Conservation (phyloP, 2,329 filamentous ascomycete genomes). For the Periconia digitata region DNA sequence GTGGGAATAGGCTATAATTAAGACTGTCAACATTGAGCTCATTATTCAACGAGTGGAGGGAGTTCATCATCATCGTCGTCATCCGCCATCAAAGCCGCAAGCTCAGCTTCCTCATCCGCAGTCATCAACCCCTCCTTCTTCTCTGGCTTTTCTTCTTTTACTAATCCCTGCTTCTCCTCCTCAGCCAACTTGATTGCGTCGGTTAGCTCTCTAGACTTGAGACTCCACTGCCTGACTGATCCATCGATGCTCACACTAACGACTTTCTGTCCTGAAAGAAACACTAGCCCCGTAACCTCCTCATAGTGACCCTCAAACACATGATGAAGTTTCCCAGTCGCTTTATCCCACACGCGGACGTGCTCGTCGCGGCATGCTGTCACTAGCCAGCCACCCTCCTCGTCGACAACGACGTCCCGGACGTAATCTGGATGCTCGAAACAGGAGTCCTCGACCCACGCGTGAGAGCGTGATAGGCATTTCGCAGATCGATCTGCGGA, state of each 20-base stretch:
- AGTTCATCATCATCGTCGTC: too few species aligned
- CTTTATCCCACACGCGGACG: slow-evolving; percentile 82
- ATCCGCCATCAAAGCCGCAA: slow-evolving; percentile 87
- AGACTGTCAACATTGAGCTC: too few species aligned
- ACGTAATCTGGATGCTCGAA: slow-evolving; percentile 89
- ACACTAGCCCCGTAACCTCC: slow-evolving; percentile 79
- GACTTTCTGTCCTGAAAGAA: slow-evolving; percentile 60
- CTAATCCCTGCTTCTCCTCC: slow-evolving; percentile 50
- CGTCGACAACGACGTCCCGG: slow-evolving; percentile 71
- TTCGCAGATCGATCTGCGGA: slow-evolving; percentile 89
- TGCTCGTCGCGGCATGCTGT: slow-evolving; percentile 92
- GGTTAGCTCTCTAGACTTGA: slow-evolving; percentile 64
- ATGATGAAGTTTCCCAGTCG: slow-evolving; percentile 71
- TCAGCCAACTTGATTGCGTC: slow-evolving; percentile 55
- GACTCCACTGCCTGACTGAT: slow-evolving; percentile 81
- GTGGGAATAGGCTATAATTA: too few species aligned
- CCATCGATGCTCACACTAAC: slow-evolving; percentile 88
- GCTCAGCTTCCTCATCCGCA: slow-evolving; percentile 86
- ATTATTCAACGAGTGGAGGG: too few species aligned
- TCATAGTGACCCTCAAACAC: slow-evolving; percentile 84
- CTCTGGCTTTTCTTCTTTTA: slow-evolving; percentile 44
- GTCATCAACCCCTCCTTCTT: slow-evolving; percentile 65
- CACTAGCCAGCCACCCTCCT: slow-evolving; percentile 73
- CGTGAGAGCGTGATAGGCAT: slow-evolving; percentile 69
- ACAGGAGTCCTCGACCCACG: slow-evolving; percentile 71